These are phyloP conservation scores for Angomonas ambiguus DNA, from an alignment of 208 protist species.

Conservation along the genomic window DNA sequence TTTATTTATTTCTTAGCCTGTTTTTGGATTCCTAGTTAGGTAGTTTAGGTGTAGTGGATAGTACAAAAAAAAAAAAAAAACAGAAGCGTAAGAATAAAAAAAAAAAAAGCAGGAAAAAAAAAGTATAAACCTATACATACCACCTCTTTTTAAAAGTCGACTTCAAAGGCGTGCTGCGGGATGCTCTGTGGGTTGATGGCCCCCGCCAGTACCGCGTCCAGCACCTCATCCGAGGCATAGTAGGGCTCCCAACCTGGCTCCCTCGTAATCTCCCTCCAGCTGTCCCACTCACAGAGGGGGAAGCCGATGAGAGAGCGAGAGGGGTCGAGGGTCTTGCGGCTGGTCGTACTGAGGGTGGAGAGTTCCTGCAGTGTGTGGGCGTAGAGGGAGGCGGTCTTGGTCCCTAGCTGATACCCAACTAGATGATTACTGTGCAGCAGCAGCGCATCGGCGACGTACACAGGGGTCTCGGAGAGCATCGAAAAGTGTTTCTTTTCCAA, in stretches of 20 bases:
- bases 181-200: slow-evolving; percentile 15
- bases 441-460: slow-evolving; percentile 15
- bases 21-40: too few species aligned
- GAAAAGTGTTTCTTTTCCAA: slow-evolving; percentile 24
- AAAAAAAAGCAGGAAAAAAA: not conserved
- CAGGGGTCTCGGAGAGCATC: not conserved
- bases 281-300: slow-evolving; percentile 73
- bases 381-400: slow-evolving; percentile 41
- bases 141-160: not conserved
- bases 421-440: slow-evolving; percentile 73
- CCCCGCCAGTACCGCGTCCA: slow-evolving; percentile 36
- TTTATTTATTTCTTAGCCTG: too few species aligned
- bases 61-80: slow-evolving; percentile 6
- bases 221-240: slow-evolving; percentile 26
- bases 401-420: slow-evolving; percentile 52
- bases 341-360: slow-evolving; percentile 19
- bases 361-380: slow-evolving; percentile 60
- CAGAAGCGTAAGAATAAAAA: not conserved
- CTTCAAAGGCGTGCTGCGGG: slow-evolving; percentile 3
- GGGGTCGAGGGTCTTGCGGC: slow-evolving; percentile 39
- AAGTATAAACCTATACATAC: not conserved
- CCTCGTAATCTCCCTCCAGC: slow-evolving; percentile 55
- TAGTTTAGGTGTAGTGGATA: too few species aligned
- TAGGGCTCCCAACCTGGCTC: slow-evolving; percentile 70
- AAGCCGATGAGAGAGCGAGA: slow-evolving; percentile 35